Evolutionary conservation across 2,329 filamentous ascomycete species (phyloP).

Genomic region (Colletotrichum sp.): DNA sequence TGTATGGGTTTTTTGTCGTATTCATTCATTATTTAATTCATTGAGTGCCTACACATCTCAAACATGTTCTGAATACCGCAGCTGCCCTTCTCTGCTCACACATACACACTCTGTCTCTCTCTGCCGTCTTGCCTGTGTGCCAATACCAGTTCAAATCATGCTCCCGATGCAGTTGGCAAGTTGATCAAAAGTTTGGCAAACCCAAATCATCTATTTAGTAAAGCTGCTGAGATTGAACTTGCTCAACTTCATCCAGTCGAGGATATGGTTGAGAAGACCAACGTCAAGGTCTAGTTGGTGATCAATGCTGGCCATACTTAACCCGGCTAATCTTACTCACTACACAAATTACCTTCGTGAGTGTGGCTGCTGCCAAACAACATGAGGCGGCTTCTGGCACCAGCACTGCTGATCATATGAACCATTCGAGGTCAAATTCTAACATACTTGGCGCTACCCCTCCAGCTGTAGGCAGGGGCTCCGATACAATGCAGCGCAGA

Average conservation of each 20-base stretch:
- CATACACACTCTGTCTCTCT: too few species aligned
- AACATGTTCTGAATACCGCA: rapidly evolving
- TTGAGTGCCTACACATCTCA: background rate
- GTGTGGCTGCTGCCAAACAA: background rate
- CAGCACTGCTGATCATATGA: rapidly evolving
- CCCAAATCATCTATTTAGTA: rapidly evolving
- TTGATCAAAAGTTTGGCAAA: background rate
- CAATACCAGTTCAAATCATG: background rate
- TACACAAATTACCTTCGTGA: background rate
- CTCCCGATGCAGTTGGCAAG: background rate
- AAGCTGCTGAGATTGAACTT: background rate
- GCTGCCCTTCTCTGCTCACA: background rate
- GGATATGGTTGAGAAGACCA: rapidly evolving
- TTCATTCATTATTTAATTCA: too few species aligned
- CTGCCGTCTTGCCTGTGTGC: background rate
- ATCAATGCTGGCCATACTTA: background rate
- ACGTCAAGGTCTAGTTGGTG: background rate
- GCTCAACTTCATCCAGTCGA: too few species aligned
- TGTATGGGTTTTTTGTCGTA: too few species aligned
- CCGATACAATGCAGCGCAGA: background rate
- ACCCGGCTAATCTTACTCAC: too few species aligned
- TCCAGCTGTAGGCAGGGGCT: rapidly evolving
- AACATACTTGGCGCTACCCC: background rate
- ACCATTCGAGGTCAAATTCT: background rate
- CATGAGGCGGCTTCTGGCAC: background rate